Evolutionary conservation across 1,139 yeast species (phyloP), one percentile per base, ranked within the genome.

Genomic region (Diutina pseudorugosa): DNA sequence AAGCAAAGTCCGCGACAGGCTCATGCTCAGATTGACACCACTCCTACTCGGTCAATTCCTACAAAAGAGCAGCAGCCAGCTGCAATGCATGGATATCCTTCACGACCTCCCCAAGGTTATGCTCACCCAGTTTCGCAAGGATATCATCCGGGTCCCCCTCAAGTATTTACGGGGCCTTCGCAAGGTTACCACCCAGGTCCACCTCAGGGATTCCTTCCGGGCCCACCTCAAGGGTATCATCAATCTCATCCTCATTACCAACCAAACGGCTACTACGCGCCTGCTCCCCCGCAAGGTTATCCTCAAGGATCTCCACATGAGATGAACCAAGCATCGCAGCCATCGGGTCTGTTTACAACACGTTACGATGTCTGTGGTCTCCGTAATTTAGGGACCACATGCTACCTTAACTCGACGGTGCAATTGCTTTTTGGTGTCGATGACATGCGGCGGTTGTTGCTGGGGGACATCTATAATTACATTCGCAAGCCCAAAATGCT

Each of bases 361-460:
- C 36, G 36, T 12, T 30, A 30, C n/a, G 36, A 30, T 30, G 36
- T 83, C 27, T 83, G 90, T 47, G 93, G 94, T 0, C 65, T 85
- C 50, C 69, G 79, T 52, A 85, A 85, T 61, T 67, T 82, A 64
- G 90, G 90, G 0, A 82, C 84, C 23, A 82, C 89, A 0, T 85
- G 93, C 58, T 85, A 85, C 62, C 80, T 85, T 61, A 85, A 84
- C 62, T 79, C 85, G 61, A 80, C 83, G 56, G 64, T 85, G 20
- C 94, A 85, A 61, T 72, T 86, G 55, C 60, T 85, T 8, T 79
- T 83, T 60, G 85, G 83, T 0, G 67, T 85, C 0, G 62, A 63
- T 12, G 60, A 61, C 20, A 76, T 81, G 56, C 69, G 76, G 52
- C 60, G 64, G 12, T 61, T 79, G 12, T 78, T 79, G 56, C 56